Evolutionary conservation across 768 basidiomycete genomes (phyloP).

Genomic region (Russula vinacea): DNA sequence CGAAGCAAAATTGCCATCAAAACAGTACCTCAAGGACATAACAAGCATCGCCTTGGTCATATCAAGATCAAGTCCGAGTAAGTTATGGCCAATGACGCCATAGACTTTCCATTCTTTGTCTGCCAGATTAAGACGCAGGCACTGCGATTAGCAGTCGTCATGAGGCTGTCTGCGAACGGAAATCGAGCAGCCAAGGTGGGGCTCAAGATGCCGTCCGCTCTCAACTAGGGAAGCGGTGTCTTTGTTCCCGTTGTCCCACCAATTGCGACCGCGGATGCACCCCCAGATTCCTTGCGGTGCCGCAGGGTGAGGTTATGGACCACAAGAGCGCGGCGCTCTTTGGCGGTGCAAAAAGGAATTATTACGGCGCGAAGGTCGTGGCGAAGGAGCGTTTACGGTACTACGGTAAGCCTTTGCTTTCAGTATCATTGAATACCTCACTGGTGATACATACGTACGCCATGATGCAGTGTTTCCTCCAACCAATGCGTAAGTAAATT

Average conservation of each 20-base stretch:
- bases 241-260: neutral
- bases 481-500: slow-evolving; percentile 6
- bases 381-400: neutral
- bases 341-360: neutral
- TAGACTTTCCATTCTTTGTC: slow-evolving; percentile 3
- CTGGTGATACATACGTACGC: neutral
- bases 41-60: neutral
- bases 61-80: slow-evolving; percentile 1
- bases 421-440: neutral
- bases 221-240: neutral
- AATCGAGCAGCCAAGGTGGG: neutral
- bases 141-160: slow-evolving; percentile 11
- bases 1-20: neutral
- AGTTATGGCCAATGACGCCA: neutral
- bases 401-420: slow-evolving; percentile 4
- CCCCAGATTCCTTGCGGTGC: neutral
- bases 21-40: neutral
- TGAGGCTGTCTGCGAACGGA: neutral
- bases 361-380: neutral
- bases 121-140: slow-evolving; percentile 1
- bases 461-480: neutral
- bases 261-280: slow-evolving; percentile 8
- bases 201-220: slow-evolving; percentile 3
- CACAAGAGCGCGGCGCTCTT: neutral
- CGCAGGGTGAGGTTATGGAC: neutral